Evolutionary conservation across 495 filamentous ascomycete species (phyloP).

Genomic region (Ascodesmis nigricans): DNA sequence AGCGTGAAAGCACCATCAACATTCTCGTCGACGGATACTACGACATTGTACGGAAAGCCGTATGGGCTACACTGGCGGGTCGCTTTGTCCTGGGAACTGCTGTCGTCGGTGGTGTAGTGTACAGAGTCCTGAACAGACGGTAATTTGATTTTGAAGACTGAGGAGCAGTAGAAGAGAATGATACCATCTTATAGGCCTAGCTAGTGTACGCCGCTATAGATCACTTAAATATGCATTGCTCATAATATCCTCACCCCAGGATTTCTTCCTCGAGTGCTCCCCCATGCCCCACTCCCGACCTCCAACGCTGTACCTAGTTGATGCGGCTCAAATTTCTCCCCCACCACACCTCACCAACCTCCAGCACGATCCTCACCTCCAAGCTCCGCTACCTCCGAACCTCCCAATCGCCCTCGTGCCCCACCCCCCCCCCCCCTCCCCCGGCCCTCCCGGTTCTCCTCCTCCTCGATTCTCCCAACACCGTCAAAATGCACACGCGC

Average conservation of each 20-base stretch:
- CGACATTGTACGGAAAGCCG: slow-evolving; percentile 35
- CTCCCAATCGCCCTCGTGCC: neutral
- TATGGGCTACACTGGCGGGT: slow-evolving; percentile 30
- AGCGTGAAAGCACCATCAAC: slow-evolving; percentile 28
- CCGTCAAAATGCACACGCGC: slow-evolving; percentile 54
- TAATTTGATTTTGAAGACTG: too few species aligned
- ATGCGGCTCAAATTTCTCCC: too few species aligned
- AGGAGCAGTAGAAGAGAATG: too few species aligned
- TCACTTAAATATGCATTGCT: too few species aligned
- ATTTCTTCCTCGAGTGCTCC: too few species aligned
- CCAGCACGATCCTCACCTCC: too few species aligned
- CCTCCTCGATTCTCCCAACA: slow-evolving; percentile 1
- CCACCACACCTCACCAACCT: too few species aligned
- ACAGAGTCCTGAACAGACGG: slow-evolving; percentile 2
- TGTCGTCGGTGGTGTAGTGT: slow-evolving; percentile 12
- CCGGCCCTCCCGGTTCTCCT: neutral
- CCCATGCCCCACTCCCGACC: too few species aligned
- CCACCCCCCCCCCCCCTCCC: neutral
- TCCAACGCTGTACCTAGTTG: too few species aligned
- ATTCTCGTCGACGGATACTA: slow-evolving; percentile 51
- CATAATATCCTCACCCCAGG: too few species aligned
- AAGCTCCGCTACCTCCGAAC: neutral
- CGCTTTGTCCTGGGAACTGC: slow-evolving; percentile 17
- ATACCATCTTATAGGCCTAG: too few species aligned
- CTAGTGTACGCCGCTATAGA: too few species aligned